phyloP scores from a whole-genome alignment of 805 yeast genomes.

The Candida oleophila region DNA sequence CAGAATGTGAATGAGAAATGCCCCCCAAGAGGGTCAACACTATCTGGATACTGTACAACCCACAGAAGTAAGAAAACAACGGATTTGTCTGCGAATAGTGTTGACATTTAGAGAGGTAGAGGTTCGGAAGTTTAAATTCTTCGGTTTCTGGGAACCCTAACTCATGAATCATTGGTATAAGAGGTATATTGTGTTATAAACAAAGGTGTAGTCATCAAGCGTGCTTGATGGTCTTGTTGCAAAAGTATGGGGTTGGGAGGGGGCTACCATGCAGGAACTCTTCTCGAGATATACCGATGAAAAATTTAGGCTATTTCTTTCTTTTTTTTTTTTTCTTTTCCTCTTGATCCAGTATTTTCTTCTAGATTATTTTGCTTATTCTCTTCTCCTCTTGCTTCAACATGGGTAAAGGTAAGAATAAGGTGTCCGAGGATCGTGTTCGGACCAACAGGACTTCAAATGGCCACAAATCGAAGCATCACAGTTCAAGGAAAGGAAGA shows the following conservation, averaged over 20 bases:
- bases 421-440: slow-evolving; percentile 41
- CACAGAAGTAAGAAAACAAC: slow-evolving; percentile 4
- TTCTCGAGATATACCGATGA: background rate
- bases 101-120: slow-evolving; percentile 5
- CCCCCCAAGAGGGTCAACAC: background rate
- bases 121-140: background rate
- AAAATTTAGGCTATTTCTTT: background rate
- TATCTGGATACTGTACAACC: background rate
- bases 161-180: background rate
- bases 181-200: too few species aligned
- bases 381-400: background rate
- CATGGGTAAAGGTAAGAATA: slow-evolving; percentile 61
- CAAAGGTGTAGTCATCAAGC: too few species aligned
- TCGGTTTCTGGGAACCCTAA: slow-evolving; percentile 1
- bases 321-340: background rate
- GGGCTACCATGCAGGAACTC: background rate
- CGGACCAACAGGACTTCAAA: slow-evolving; percentile 44
- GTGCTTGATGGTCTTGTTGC: too few species aligned
- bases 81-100: slow-evolving; percentile 3
- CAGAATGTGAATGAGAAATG: background rate
- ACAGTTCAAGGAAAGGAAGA: slow-evolving; percentile 41
- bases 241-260: background rate
- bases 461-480: slow-evolving; percentile 56
- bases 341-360: too few species aligned
- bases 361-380: too few species aligned